phyloP scores from a whole-genome alignment of 2,329 filamentous ascomycete genomes.

The Fusarium nanum region DNA sequence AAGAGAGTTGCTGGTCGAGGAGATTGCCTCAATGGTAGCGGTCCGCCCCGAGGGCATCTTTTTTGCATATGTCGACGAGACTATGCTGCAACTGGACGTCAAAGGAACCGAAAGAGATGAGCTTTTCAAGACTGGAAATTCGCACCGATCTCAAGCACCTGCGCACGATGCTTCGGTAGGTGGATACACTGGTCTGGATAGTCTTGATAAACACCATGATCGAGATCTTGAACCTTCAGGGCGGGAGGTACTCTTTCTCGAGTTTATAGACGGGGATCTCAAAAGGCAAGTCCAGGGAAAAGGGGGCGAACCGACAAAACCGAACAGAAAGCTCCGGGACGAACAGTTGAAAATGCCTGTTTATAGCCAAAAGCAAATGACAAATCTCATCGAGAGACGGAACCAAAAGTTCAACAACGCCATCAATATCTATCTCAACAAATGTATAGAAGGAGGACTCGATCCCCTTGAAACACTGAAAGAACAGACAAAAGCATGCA shows the following conservation, averaged over 20 bases:
- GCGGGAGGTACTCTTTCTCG: constrained; percentile 84
- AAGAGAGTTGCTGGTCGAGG: constrained; percentile 74
- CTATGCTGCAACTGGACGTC: constrained; percentile 82
- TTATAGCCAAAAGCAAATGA: constrained; percentile 93
- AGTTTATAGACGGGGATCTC: constrained; percentile 91
- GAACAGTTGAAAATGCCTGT: constrained; percentile 92
- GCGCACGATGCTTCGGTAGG: constrained; percentile 68
- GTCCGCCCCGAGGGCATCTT: constrained; percentile 82
- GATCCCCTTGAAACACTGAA: constrained; percentile 77
- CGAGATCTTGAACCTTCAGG: constrained; percentile 47
- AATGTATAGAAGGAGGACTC: constrained; percentile 71
- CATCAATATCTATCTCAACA: constrained; percentile 80
- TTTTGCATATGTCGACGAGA: constrained; percentile 88
- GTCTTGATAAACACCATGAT: constrained; percentile 48
- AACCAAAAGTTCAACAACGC: constrained; percentile 85
- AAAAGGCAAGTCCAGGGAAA: constrained; percentile 80
- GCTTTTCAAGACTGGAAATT: constrained; percentile 63
- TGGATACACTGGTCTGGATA: constrained; percentile 63
- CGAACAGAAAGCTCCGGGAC: constrained; percentile 74
- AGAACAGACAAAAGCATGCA: constrained; percentile 66
- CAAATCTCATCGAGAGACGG: constrained; percentile 86
- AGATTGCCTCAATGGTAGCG: constrained; percentile 84
- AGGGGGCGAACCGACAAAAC: constrained; percentile 76
- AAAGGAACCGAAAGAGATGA: constrained; percentile 75
- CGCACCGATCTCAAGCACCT: constrained; percentile 62